Evolutionary conservation across 2,329 filamentous ascomycete genomes (phyloP), one percentile per base, ranked within the genome.

Genomic region (Hymenoscyphus fructigenus): DNA sequence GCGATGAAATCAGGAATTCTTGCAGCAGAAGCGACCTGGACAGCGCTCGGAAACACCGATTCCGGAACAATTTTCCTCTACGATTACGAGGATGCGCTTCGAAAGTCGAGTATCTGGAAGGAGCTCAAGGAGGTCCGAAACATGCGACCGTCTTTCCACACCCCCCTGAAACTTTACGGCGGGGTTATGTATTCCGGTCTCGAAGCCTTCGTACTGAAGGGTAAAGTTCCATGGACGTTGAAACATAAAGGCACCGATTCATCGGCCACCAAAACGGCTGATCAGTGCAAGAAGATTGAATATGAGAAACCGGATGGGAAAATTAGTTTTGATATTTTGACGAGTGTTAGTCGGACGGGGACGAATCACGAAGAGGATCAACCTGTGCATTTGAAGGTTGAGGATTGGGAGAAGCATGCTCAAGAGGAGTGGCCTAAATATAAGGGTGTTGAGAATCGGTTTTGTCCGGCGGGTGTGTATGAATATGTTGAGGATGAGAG

Each of bases 331-430:
- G 95, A 99, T 76, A 96, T 99, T 70, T 79, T 99, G 75, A 99
- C 95, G 1, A 96, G 91, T 74, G 95, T 99, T 15, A 96, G 91
- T 70, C 88, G 95, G 64, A 98, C 95, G 5, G 95, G 95, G 47
- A 99, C 95, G 36, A 98, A 98, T 80, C 95, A 99, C 79, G 95
- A 98, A 79, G 95, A 99, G 80, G 95, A 99, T 78, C 93, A 99
- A 80, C 95, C 95, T 0, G 93, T 97, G 60, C 95, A 99, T 78
- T 81, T 99, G 73, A 92, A 97, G 78, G 94, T 99, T 70, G 87
- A 91, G 78, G 93, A 99, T 79, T 97, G 93, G 93, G 93, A 97
- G 73, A 88, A 88, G 75, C 95, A 99, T 80, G 90, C 92, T 1
- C 83, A 88, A 68, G 86, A 88, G 77, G 89, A 92, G 61, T 99